Base-by-base conservation (phyloP, 805 yeast genomes). In the Candida vartiovaarae region DNA sequence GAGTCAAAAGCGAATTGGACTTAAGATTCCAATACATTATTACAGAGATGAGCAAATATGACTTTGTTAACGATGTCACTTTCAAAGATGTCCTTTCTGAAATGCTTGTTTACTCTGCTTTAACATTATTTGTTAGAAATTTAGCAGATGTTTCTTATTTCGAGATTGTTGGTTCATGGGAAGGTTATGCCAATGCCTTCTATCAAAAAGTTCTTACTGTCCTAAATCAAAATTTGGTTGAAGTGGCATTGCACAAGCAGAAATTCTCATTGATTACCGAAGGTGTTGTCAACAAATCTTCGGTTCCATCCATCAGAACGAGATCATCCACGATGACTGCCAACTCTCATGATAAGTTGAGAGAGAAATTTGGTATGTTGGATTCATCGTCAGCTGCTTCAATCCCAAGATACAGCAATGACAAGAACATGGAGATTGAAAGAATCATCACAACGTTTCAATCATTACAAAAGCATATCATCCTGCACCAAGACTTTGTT, bases 111-210 rank as follows among this genome's bases (percentile, higher is more conserved):
- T 70, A 70, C 39, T 62, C 76, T 10, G 78, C 81, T 0, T 54
- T 78, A 26, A 61, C 75, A 2, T 63, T 79, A 2, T 82, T 82
- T 54, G 70, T 82, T 24, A 84, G 80, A 49, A 78, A 76, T 40
- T 65, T 77, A 4, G 76, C 84, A 3, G 61, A 64, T 0, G 61
- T 61, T 3, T 71, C 74, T 4, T 84, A 73, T 58, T 46, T 59
- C 33, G 62, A 63, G 1, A 58, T 81, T 15, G 47, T 76, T 27
- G 61, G 56, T 4, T 45, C 50, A n/a, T 77, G 77, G 66, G 70
- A 67, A 48, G 45, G 53, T 7, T 50, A 49, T 3, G 62, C 68
- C 15, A 57, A 59, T 27, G 49, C 51, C 6, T 57, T 63, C 30
- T 75, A 71, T 52, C 62, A 67, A 37, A 54, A 51, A 3, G 54